Percentiles rank a stretch among this genome's conserved stretches.
These are phyloP conservation scores for Malania oleifera DNA, from an alignment of 164 flowering plant genomes.

Conservation along the genomic window DNA sequence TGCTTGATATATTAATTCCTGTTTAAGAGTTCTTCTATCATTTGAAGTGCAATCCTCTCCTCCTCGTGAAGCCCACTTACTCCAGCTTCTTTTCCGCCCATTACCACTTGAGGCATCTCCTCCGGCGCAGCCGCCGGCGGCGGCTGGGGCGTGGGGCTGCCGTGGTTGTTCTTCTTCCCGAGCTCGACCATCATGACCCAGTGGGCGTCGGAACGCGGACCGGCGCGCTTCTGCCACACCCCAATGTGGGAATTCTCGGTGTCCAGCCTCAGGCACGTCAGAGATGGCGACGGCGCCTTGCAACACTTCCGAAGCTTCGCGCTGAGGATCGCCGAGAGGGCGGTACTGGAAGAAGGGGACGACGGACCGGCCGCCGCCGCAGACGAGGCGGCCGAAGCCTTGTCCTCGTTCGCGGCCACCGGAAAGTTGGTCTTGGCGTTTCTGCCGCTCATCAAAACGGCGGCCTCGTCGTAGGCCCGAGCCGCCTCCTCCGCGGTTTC, in stretches of 20 bases:
- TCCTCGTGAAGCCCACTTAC: conserved; percentile 38
- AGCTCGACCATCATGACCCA: conserved; percentile 45
- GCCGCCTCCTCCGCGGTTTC: conserved; percentile 33
- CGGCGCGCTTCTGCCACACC: conserved; percentile 46
- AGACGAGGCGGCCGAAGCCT: not conserved
- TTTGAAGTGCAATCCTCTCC: conserved; percentile 55
- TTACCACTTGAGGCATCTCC: not conserved
- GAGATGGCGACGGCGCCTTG: conserved; percentile 29
- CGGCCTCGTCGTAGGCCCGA: conserved; percentile 32
- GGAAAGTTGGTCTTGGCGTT: conserved; percentile 48
- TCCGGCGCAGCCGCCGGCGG: not conserved
- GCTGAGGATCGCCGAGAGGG: conserved; percentile 23
- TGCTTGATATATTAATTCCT: conserved; percentile 21
- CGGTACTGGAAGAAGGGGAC: conserved; percentile 1
- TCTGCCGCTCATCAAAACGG: conserved; percentile 35
- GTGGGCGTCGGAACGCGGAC: conserved; percentile 22
- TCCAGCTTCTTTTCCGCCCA: conserved; percentile 1
- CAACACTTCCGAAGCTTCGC: conserved; percentile 33
- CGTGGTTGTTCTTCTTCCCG: conserved; percentile 9
- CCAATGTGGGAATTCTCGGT: conserved; percentile 41
- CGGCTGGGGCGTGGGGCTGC: no score
- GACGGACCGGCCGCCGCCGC: not conserved
- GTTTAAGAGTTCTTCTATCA: conserved; percentile 63
- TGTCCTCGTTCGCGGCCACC: not conserved
- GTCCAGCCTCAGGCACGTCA: conserved; percentile 35